Evolutionary conservation across 208 protist genomes (phyloP).

Genomic region (Leishmania guyanensis): DNA sequence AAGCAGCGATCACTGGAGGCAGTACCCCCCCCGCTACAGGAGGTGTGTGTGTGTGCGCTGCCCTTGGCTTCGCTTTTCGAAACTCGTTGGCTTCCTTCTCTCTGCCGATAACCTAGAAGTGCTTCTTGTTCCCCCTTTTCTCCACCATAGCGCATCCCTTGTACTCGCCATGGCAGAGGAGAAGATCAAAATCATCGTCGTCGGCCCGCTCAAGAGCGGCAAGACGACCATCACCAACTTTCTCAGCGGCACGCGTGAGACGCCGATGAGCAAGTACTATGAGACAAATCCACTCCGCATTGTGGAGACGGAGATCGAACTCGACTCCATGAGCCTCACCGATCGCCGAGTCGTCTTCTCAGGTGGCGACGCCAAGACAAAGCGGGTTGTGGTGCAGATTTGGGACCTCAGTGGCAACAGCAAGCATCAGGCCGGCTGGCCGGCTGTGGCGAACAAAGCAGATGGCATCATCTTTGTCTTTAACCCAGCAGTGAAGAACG

Average conservation of each 20-base stretch:
- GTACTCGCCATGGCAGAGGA: conserved; percentile 49
- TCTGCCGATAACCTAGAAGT: background rate
- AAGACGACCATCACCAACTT: conserved; percentile 89
- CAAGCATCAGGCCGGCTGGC: conserved; percentile 88
- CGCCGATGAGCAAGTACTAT: conserved; percentile 79
- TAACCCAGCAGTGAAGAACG: conserved; percentile 72
- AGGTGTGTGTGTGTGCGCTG: background rate
- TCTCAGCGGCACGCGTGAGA: conserved; percentile 78
- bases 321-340: conserved; percentile 52
- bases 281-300: conserved; percentile 88
- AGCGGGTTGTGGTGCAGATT: conserved; percentile 70
- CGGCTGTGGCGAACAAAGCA: conserved; percentile 68
- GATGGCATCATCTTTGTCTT: conserved; percentile 91
- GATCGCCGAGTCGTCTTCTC: conserved; percentile 68
- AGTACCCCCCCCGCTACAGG: background rate
- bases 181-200: conserved; percentile 81
- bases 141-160: background rate
- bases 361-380: conserved; percentile 50
- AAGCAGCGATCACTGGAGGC: background rate
- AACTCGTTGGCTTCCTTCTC: background rate
- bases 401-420: conserved; percentile 89
- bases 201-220: conserved; percentile 82
- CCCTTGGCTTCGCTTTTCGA: background rate
- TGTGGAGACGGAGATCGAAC: conserved; percentile 83
- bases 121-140: conserved; percentile 10